Conservation (phyloP, 1,284 basidiomycete genomes). For the Leccinum griseonigrum region DNA sequence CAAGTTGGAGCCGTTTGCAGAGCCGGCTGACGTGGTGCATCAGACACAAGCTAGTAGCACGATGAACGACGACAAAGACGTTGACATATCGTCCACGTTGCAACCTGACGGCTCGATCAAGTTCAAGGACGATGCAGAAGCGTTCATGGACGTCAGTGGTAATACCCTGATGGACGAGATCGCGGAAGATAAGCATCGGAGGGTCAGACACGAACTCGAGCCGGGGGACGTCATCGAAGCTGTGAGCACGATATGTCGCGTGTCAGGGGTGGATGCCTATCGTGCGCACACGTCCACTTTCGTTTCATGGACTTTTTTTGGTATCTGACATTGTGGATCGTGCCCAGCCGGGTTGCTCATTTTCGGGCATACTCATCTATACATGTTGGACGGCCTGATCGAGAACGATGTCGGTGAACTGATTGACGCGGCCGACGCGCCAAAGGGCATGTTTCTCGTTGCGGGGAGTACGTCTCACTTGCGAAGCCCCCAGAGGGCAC, state of each 20-base stretch:
- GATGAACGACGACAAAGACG: conserved; percentile 11
- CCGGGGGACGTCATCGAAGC: conserved; percentile 90
- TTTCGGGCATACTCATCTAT: conserved; percentile 80
- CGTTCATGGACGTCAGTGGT: conserved; percentile 16
- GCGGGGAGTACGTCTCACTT: conserved; percentile 82
- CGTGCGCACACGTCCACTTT: conserved; percentile 49
- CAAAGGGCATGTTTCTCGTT: conserved; percentile 79
- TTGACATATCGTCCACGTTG: conserved; percentile 15
- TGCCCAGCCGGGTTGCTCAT: conserved; percentile 81
- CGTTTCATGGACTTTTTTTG: background rate
- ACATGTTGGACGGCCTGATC: conserved; percentile 92
- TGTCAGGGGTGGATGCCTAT: conserved; percentile 85
- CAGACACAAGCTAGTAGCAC: background rate
- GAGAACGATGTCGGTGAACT: conserved; percentile 87
- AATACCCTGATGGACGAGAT: conserved; percentile 65
- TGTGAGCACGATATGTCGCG: conserved; percentile 82
- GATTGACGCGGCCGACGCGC: conserved; percentile 85
- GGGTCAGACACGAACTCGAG: conserved; percentile 83
- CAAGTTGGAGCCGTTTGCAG: conserved; percentile 64
- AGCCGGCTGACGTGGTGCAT: conserved; percentile 21
- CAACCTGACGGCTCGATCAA: conserved; percentile 17
- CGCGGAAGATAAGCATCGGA: conserved; percentile 72
- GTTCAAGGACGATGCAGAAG: conserved; percentile 16
- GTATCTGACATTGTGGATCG: background rate
- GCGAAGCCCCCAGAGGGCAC: conserved; percentile 71